Base-by-base conservation (phyloP, 345 rosid species). In the Dimocarpus longan region DNA sequence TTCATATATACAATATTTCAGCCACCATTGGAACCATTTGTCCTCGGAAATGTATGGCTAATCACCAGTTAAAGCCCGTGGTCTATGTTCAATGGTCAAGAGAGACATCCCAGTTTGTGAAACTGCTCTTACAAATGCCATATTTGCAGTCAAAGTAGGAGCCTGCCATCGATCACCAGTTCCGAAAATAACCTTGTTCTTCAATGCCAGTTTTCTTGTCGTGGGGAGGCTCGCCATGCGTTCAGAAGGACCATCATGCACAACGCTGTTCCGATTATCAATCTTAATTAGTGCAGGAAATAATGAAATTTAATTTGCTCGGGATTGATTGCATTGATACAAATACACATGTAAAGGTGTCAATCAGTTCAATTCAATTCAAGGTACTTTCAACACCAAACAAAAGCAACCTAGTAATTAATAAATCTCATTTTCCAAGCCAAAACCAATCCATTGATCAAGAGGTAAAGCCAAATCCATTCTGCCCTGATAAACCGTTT, bases 91-190 rank as follows among this genome's bases (percentile, higher is more conserved):
- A 24, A 94, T 81, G 1, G 97, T 90, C 50, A 77, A 76, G 70
- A 96, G 87, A 32, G 97, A 91, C 95, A 96, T 90, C 78, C 93
- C 99, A 6, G 94, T 89, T 89, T 96, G 99, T 69, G 95, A 86
- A 82, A 94, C 90, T 56, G 98, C 97, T 90, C 98, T 87, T 68
- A 88, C 93, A 86, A 96, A 94, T 50, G 89, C 94, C 92, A 86
- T 87, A 82, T 96, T 96, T 70, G 99, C 97, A 39, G 97, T 96
- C 85, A 92, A 86, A 43, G 98, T 94, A 1, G 94, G 90, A 8
- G 95, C 89, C 76, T 78, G 87, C 97, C 97, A 91, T 76, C 73
- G 74, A 85, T 94, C 97, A 59, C 98, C 97, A 48, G 98, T 92
- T 76, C 99, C 99, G 73, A 90, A 96, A 73, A 89, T 90, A 66